Percentiles rank a stretch among this genome's conserved stretches.
These are phyloP conservation scores for Myrica gale DNA, from an alignment of 306 rosid species.

Conservation along the genomic window DNA sequence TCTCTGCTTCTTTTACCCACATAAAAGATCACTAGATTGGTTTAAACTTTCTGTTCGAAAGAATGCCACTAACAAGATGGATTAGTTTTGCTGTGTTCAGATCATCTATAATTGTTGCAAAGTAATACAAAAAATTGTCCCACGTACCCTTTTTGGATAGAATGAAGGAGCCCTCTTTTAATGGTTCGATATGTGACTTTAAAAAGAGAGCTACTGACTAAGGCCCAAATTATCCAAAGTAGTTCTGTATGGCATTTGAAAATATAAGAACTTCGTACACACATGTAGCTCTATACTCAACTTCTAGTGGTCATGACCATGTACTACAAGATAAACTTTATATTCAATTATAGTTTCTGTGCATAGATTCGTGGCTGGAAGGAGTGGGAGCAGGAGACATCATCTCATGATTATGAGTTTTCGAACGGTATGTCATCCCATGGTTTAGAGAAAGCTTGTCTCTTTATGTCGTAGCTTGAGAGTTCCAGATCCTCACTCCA, in stretches of 20 bases:
- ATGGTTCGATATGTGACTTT: neutral
- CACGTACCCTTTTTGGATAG: neutral
- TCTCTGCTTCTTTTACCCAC: neutral
- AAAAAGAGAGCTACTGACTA: neutral
- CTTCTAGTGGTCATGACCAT: neutral
- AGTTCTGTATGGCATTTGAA: neutral
- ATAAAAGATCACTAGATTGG: neutral
- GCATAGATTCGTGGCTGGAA: slow-evolving; percentile 93
- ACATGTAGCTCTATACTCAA: neutral
- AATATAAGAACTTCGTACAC: neutral
- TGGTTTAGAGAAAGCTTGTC: slow-evolving; percentile 1
- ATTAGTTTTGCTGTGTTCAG: neutral
- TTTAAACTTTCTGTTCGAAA: neutral
- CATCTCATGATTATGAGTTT: slow-evolving; percentile 66
- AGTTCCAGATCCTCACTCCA: neutral
- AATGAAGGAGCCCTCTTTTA: neutral
- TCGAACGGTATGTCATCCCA: slow-evolving; percentile 58
- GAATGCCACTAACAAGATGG: neutral
- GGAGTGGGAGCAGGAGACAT: slow-evolving; percentile 87
- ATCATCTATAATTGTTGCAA: neutral
- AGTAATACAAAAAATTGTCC: neutral
- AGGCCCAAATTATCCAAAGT: neutral
- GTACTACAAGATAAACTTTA: neutral
- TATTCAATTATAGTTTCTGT: slow-evolving; percentile 23
- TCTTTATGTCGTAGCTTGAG: neutral